A percentile compares a stretch with the other conserved stretches of the same genome.
These are phyloP conservation scores for Boletus sensibilis DNA, from an alignment of 768 basidiomycete species.

Conservation along the genomic window DNA sequence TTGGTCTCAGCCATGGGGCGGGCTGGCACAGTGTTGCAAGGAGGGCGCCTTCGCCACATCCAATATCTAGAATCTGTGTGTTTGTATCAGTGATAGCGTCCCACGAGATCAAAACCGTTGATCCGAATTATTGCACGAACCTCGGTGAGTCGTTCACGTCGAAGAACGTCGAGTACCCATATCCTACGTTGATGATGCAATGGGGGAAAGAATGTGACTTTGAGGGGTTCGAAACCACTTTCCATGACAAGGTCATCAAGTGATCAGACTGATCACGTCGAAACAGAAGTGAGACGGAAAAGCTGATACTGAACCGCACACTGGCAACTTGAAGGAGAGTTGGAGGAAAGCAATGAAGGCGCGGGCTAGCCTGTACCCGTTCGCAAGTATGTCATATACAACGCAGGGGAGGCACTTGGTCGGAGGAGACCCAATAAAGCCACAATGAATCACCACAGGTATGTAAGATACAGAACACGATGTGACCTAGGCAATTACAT, in stretches of 20 bases:
- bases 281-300: not conserved
- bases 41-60: constrained; percentile 81
- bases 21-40: constrained; percentile 70
- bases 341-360: not conserved
- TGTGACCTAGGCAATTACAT: constrained; percentile 3
- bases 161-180: constrained; percentile 65
- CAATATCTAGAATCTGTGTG: constrained; percentile 71
- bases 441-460: not conserved
- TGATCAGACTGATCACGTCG: constrained; percentile 8
- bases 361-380: not conserved
- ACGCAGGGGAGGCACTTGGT: constrained; percentile 11
- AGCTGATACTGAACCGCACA: not conserved
- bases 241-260: constrained; percentile 18
- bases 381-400: constrained; percentile 1
- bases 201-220: constrained; percentile 66
- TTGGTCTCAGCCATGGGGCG: constrained; percentile 61
- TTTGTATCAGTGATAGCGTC: not conserved
- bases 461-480: not conserved
- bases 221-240: constrained; percentile 26
- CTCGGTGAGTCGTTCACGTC: constrained; percentile 54
- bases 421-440: constrained; percentile 25
- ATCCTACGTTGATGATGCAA: constrained; percentile 66
- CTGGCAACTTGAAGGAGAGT: not conserved
- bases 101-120: not conserved
- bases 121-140: constrained; percentile 34